Evolutionary conservation across 1,284 basidiomycete species (phyloP).

Genomic region (Exobasidium rhododendri): DNA sequence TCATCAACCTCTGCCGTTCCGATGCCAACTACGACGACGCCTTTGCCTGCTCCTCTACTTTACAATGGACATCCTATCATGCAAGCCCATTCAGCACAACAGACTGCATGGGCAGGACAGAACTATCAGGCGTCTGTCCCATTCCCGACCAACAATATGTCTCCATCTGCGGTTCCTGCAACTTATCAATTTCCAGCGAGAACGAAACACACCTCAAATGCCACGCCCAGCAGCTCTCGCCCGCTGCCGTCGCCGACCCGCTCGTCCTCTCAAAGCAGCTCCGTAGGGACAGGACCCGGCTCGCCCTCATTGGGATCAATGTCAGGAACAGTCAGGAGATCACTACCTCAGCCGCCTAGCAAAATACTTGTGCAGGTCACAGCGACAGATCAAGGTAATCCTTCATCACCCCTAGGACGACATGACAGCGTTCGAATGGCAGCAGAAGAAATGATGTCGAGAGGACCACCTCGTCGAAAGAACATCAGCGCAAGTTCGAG

Average conservation of each 20-base stretch:
- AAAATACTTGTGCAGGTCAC: background rate
- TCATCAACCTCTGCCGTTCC: background rate
- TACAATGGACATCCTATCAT: too few relatives aligned
- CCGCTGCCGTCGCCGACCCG: constrained; percentile 7
- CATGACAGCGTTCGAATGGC: constrained; percentile 39
- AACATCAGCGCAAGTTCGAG: constrained; percentile 18
- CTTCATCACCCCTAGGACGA: constrained; percentile 21
- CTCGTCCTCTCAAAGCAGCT: constrained; percentile 9
- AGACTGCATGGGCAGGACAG: background rate
- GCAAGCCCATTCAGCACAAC: background rate
- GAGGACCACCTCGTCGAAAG: constrained; percentile 32
- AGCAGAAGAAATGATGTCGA: constrained; percentile 44
- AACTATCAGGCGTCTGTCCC: background rate
- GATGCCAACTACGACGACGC: background rate
- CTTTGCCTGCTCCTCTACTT: background rate
- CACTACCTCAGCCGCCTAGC: constrained; percentile 15
- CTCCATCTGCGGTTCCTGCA: constrained; percentile 5
- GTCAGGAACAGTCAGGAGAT: constrained; percentile 13
- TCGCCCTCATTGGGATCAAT: background rate
- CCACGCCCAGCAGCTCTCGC: background rate
- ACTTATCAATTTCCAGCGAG: too few relatives aligned
- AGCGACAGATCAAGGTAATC: background rate
- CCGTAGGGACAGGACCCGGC: background rate
- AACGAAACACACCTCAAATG: background rate
- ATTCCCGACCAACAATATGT: constrained; percentile 5